Evolutionary conservation across 805 yeast species (phyloP), one percentile per base, ranked within the genome.

Genomic region (Suhomyces vadensis): DNA sequence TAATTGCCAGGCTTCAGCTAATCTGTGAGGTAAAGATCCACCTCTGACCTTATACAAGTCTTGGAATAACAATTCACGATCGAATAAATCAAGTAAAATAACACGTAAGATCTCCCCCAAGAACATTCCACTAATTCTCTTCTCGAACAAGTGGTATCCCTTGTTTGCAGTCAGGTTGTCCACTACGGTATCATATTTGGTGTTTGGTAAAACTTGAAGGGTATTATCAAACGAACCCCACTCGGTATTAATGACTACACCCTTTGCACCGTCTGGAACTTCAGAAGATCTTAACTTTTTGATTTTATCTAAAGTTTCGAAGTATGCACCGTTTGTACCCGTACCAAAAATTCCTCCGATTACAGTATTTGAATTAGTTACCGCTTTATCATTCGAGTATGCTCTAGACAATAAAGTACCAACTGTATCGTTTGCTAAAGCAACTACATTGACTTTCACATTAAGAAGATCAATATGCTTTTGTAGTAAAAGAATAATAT

Each of bases 171-270:
- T 86, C 50, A 73, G 75, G 23, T 69, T 62, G 63, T 92, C 95
- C 52, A 92, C 81, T 21, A 67, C 72, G 39, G 69, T 64, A 69
- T 92, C 99, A 63, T 82, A 91, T 48, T 80, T 78, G 3, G 96
- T 87, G 39, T 73, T 77, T 48, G 97, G 97, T 50, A 92, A 73
- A 31, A 82, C 72, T 52, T 79, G 74, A 49, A 90, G 74, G 17
- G 80, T 83, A 60, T 92, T 92, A 67, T 92, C 98, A 58, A 91
- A 92, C 35, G 97, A 89, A 50, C 98, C 98, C 97, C 98, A 94
- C 68, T 94, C 99, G 37, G 97, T 91, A 70, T 91, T 91, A 56
- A 91, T 78, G 50, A 89, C 86, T 97, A 91, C 91, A 50, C 83
- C 81, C 4, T 38, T 71, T 41, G 76, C 73, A 26, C 81, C 83